Conservation (phyloP, 1,284 basidiomycete genomes). For the Tausonia pullulans region DNA sequence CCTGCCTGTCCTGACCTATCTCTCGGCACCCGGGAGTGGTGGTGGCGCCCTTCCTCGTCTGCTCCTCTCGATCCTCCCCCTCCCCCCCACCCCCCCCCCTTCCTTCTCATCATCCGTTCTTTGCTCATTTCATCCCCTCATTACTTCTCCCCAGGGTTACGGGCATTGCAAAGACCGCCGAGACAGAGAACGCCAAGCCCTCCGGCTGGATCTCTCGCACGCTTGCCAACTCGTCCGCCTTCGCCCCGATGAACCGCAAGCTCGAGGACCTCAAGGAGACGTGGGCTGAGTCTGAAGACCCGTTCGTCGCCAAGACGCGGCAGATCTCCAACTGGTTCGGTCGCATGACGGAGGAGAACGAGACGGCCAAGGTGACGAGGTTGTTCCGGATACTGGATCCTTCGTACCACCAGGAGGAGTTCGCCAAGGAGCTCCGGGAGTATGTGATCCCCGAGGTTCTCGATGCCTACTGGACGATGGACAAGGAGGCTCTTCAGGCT, state of each 20-base stretch:
- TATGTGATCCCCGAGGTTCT: slow-evolving; percentile 97
- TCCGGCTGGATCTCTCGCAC: slow-evolving; percentile 19
- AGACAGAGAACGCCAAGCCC: background rate
- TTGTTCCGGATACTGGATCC: slow-evolving; percentile 82
- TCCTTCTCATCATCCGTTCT: too few species aligned
- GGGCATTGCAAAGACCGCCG: too few species aligned
- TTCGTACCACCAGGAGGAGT: slow-evolving; percentile 69
- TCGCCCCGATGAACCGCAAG: slow-evolving; percentile 38
- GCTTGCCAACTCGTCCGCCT: slow-evolving; percentile 38
- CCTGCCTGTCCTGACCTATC: slow-evolving; percentile 4
- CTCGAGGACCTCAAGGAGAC: slow-evolving; percentile 52
- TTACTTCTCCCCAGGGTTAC: too few species aligned
- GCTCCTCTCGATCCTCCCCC: too few species aligned
- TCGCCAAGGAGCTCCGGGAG: slow-evolving; percentile 83
- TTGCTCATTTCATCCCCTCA: too few species aligned
- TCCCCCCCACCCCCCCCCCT: too few species aligned
- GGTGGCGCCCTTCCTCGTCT: too few species aligned
- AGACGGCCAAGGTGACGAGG: slow-evolving; percentile 85
- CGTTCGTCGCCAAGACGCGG: slow-evolving; percentile 68
- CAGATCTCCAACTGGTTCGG: slow-evolving; percentile 75
- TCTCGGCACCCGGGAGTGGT: slow-evolving; percentile 17
- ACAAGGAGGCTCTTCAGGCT: slow-evolving; percentile 67
- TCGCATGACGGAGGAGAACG: slow-evolving; percentile 88
- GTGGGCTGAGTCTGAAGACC: slow-evolving; percentile 90
- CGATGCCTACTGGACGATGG: slow-evolving; percentile 85